These are phyloP conservation scores for Paraurostyla sp. DNA, from an alignment of 73 alveolate species.

Conservation along the genomic window DNA sequence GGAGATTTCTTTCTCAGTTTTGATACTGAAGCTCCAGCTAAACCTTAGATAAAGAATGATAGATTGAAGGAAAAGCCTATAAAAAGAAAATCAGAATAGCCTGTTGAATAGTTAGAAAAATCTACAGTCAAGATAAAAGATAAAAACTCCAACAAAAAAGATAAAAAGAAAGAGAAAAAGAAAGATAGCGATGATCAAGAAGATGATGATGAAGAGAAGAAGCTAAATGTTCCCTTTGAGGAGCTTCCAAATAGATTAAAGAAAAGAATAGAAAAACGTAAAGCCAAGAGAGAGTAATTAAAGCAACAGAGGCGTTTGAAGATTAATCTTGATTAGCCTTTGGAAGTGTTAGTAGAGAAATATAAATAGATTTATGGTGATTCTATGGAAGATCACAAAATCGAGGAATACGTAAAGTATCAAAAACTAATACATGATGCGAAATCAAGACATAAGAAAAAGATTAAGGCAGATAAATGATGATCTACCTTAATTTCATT, in stretches of 20 bases:
- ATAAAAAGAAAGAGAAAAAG: background rate
- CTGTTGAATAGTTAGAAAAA: too few species aligned
- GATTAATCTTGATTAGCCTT: conserved; percentile 31
- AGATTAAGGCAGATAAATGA: conserved; percentile 48
- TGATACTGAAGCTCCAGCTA: background rate
- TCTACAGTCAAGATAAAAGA: too few species aligned
- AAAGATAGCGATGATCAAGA: background rate
- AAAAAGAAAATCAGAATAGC: background rate
- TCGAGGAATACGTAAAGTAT: conserved; percentile 40
- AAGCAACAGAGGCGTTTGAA: conserved; percentile 11
- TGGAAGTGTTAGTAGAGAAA: conserved; percentile 15
- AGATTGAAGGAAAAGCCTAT: background rate
- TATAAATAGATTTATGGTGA: conserved; percentile 27
- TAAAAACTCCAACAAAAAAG: too few species aligned
- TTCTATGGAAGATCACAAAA: conserved; percentile 22
- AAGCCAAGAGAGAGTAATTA: conserved; percentile 31
- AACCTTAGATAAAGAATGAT: background rate
- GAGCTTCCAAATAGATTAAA: conserved; percentile 49
- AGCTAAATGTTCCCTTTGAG: conserved; percentile 19
- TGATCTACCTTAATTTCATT: background rate
- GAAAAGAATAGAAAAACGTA: conserved; percentile 44
- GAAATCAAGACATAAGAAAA: conserved; percentile 21
- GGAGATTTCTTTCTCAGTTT: conserved; percentile 24
- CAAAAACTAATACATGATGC: conserved; percentile 54
- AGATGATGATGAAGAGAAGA: background rate